These are phyloP conservation scores for Bolboschoenoplectus hybrid DNA, from an alignment of 202 grass and related monocot genomes.

Conservation along the genomic window DNA sequence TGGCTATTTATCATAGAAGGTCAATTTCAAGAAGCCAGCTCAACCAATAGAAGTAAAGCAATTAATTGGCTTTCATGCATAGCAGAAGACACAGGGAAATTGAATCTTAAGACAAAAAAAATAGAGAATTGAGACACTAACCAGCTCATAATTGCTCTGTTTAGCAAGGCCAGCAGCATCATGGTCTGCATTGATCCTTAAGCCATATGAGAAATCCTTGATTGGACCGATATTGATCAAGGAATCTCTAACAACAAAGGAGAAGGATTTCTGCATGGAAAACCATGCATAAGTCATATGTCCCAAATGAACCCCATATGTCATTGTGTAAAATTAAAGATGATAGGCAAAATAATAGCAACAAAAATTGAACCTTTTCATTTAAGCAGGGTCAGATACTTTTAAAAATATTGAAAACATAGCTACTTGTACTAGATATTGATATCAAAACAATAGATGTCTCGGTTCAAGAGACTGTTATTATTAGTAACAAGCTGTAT, in stretches of 20 bases:
- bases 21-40: conserved; percentile 20
- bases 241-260: conserved; percentile 85
- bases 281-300: background rate
- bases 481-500: conserved; percentile 18
- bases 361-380: background rate
- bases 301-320: background rate
- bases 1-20: conserved; percentile 21
- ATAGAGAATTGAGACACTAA: conserved; percentile 44
- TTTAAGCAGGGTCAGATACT: background rate
- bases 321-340: background rate
- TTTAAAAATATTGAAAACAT: background rate
- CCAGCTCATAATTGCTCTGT: conserved; percentile 98
- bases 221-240: conserved; percentile 92
- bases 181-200: conserved; percentile 82
- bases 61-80: background rate
- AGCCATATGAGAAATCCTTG: conserved; percentile 93
- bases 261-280: conserved; percentile 49
- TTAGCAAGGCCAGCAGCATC: conserved; percentile 77
- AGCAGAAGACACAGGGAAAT: conserved; percentile 17
- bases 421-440: background rate
- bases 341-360: conserved; percentile 14
- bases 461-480: background rate
- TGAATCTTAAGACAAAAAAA: conserved; percentile 16
- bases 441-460: background rate
- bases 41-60: background rate